Percentiles rank a stretch among this genome's conserved stretches.
These are phyloP conservation scores for Rhodotorula babjevae DNA, from an alignment of 768 basidiomycete species.

Conservation along the genomic window DNA sequence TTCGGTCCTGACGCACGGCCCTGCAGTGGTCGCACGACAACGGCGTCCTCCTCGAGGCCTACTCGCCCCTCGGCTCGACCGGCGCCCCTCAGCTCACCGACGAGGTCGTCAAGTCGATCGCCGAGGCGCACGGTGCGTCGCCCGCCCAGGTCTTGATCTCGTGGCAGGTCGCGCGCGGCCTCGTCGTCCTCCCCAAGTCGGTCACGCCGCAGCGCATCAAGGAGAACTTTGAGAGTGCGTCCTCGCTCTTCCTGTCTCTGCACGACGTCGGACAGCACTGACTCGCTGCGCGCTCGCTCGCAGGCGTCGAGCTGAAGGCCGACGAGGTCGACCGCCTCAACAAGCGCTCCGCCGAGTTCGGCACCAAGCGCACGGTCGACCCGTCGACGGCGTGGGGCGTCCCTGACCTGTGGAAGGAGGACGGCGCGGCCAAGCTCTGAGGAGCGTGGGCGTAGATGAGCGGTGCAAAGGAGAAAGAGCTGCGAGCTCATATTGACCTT, in stretches of 20 bases:
- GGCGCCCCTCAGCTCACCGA: conserved; percentile 57
- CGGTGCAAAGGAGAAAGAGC: too few species aligned
- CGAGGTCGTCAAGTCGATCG: conserved; percentile 51
- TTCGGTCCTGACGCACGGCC: too few species aligned
- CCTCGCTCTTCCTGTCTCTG: not conserved
- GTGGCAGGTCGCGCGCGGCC: conserved; percentile 70
- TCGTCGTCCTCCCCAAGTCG: conserved; percentile 71
- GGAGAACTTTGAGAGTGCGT: conserved; percentile 53
- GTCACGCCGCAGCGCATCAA: conserved; percentile 65
- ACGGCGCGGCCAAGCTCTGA: not conserved
- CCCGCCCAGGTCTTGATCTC: conserved; percentile 77
- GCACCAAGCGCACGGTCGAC: conserved; percentile 26
- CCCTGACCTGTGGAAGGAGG: conserved; percentile 29
- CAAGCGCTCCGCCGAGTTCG: conserved; percentile 6
- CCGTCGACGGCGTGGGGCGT: conserved; percentile 31
- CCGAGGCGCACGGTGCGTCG: conserved; percentile 53
- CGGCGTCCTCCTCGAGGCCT: conserved; percentile 57
- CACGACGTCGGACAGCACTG: not conserved
- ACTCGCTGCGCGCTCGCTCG: too few species aligned
- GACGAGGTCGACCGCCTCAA: conserved; percentile 26
- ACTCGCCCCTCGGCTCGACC: conserved; percentile 74
- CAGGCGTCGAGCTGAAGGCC: conserved; percentile 23
- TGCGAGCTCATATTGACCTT: too few species aligned
- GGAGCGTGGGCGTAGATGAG: not conserved
- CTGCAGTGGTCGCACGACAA: conserved; percentile 57